A percentile compares a stretch with the other conserved stretches of the same genome.
Evolutionary conservation across 768 basidiomycete genomes (phyloP).

Genomic region (Cystobasidium onofrii): DNA sequence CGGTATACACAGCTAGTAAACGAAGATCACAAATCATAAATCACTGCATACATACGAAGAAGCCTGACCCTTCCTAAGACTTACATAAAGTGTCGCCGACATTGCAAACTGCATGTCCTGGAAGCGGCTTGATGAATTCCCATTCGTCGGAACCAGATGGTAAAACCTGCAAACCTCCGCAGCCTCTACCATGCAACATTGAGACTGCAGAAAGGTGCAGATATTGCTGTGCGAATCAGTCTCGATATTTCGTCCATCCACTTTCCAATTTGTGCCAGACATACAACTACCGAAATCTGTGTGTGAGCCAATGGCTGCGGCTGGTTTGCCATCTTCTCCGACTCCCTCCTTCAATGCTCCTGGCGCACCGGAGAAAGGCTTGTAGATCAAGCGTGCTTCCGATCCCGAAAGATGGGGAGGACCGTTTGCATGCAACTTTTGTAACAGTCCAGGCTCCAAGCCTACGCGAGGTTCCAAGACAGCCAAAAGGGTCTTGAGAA

Average conservation of each 20-base stretch:
- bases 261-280: no score
- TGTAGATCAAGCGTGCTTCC: slow-evolving; percentile 55
- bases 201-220: slow-evolving; percentile 11
- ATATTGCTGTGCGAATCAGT: no score
- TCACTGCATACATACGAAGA: no score
- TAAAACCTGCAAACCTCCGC: slow-evolving; percentile 36
- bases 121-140: slow-evolving; percentile 34
- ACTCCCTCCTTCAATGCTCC: slow-evolving; percentile 33
- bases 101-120: slow-evolving; percentile 38
- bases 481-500: slow-evolving; percentile 52
- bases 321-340: slow-evolving; percentile 42
- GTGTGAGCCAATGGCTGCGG: slow-evolving; percentile 56
- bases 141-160: slow-evolving; percentile 32
- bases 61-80: not conserved
- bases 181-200: slow-evolving; percentile 36
- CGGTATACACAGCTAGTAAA: slow-evolving; percentile 26
- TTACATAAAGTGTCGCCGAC: slow-evolving; percentile 34
- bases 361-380: slow-evolving; percentile 43
- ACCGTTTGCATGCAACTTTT: slow-evolving; percentile 48
- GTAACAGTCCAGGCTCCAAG: slow-evolving; percentile 52
- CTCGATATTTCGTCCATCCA: no score
- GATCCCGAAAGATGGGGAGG: slow-evolving; percentile 52
- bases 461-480: slow-evolving; percentile 57
- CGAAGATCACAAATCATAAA: not conserved
- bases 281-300: slow-evolving; percentile 53